Evolutionary conservation across 2,329 filamentous ascomycete species (phyloP).

Genomic region (Fusarium sp.): DNA sequence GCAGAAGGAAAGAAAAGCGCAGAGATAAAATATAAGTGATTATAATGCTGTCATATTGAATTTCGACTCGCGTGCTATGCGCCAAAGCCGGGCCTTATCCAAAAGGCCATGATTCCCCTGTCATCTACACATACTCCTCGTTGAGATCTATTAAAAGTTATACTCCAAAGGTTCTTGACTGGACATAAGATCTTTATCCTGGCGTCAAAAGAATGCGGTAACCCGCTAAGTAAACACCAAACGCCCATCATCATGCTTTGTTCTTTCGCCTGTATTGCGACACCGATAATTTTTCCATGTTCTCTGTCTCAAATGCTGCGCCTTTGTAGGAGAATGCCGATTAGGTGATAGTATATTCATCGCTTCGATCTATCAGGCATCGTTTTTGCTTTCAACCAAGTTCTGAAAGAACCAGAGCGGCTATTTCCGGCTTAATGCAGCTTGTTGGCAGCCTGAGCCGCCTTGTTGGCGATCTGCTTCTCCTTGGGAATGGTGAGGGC

Average conservation of each 20-base stretch:
- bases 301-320: constrained; percentile 23
- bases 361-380: constrained; percentile 9
- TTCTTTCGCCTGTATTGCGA: constrained; percentile 30
- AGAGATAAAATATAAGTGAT: not conserved
- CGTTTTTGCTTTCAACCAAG: not conserved
- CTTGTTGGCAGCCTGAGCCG: constrained; percentile 54
- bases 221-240: constrained; percentile 38
- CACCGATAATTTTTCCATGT: constrained; percentile 25
- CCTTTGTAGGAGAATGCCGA: constrained; percentile 33
- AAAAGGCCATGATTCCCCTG: constrained; percentile 15
- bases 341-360: constrained; percentile 19
- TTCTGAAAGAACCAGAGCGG: not conserved
- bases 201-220: constrained; percentile 41
- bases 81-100: constrained; percentile 33
- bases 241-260: constrained; percentile 45
- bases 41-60: constrained; percentile 11
- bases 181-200: constrained; percentile 21
- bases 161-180: constrained; percentile 31
- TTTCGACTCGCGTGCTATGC: constrained; percentile 15
- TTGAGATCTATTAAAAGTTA: constrained; percentile 45
- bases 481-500: constrained; percentile 84
- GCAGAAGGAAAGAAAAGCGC: no score
- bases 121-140: constrained; percentile 36
- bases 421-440: constrained; percentile 42
- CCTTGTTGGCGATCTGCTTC: constrained; percentile 67